A percentile compares a stretch with the other conserved stretches of the same genome.
Evolutionary conservation across 805 yeast genomes (phyloP).

Genomic region (Saturnispora zaruensis): DNA sequence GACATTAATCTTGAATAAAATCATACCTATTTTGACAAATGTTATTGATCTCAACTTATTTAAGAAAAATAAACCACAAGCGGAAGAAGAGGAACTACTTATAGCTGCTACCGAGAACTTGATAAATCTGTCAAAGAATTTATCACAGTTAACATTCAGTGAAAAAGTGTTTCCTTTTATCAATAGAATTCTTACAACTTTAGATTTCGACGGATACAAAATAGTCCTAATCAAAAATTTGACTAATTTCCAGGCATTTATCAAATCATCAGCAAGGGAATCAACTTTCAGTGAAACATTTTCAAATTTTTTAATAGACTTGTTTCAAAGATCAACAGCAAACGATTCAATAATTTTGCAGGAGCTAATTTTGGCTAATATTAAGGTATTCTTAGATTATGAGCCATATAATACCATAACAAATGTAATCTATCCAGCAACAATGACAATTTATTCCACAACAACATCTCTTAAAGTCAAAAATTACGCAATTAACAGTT

Average conservation of each 20-base stretch:
- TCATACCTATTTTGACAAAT: constrained; percentile 60
- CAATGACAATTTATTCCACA: constrained; percentile 66
- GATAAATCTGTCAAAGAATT: constrained; percentile 49
- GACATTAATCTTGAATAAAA: constrained; percentile 51
- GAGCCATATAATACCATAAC: constrained; percentile 50
- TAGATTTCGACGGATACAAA: constrained; percentile 26
- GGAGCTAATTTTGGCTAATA: constrained; percentile 25
- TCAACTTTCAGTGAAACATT: constrained; percentile 20
- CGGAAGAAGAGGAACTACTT: constrained; percentile 28
- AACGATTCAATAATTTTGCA: constrained; percentile 21
- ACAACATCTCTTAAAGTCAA: constrained; percentile 81
- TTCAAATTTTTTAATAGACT: constrained; percentile 23
- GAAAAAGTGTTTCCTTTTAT: constrained; percentile 52
- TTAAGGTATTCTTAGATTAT: constrained; percentile 26
- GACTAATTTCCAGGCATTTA: constrained; percentile 21
- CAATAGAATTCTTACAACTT: constrained; percentile 21
- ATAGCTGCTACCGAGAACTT: constrained; percentile 47
- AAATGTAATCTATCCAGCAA: constrained; percentile 62
- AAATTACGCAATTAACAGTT: constrained; percentile 52
- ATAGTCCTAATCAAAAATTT: constrained; percentile 26
- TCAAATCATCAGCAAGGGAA: constrained; percentile 21
- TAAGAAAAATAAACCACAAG: constrained; percentile 11
- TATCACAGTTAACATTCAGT: constrained; percentile 72
- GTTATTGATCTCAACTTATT: constrained; percentile 26
- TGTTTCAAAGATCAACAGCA: constrained; percentile 26